Base-by-base conservation (phyloP, 495 filamentous ascomycete genomes). In the Tetracladium setigerum region DNA sequence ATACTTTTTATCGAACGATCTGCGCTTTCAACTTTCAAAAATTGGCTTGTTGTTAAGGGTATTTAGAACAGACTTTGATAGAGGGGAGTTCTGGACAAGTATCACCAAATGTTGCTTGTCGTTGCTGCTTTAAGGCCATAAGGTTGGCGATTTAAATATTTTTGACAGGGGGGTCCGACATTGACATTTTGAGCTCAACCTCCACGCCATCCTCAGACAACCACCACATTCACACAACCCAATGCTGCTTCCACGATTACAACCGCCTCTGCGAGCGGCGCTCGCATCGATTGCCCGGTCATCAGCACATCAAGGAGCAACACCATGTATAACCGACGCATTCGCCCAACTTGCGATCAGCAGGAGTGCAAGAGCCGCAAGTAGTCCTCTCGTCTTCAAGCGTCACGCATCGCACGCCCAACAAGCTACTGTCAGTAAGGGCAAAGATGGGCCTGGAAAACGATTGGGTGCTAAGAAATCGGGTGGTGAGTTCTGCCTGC, bases 381-480 rank as follows among this genome's bases (percentile, higher is more conserved):
- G 67, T 43, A 63, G 67, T 44, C 71, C 72, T 56, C 60, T 68
- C 47, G 71, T 44, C 17, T 56, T 51, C 56, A 57, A 77, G 47
- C 75, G 92, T 57, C 73, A 89, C 66, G 91, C 94, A 53, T 80
- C 86, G 2, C 88, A 95, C 72, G 83, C 86, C 62, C 67, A 86
- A 22, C 87, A 95, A 73, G 88, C 88, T 57, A 81, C 87, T 43
- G 91, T 91, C 64, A 95, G 83, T 53, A 77, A 79, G 61, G 79
- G 82, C 30, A 88, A 88, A 63, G 83, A 95, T 61, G 87, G 89
- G 1, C 78, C 89, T 12, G 89, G 92, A 46, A 96, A 95, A 70
- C 86, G 95, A 60, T 73, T 97, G 45, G 92, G 92, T 38, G 89
- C 89, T 5, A 99, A 99, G 72, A 91, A 87, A 72, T 80, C 82